Evolutionary conservation across 768 basidiomycete genomes (phyloP).

Genomic region (Lactarius quietus): DNA sequence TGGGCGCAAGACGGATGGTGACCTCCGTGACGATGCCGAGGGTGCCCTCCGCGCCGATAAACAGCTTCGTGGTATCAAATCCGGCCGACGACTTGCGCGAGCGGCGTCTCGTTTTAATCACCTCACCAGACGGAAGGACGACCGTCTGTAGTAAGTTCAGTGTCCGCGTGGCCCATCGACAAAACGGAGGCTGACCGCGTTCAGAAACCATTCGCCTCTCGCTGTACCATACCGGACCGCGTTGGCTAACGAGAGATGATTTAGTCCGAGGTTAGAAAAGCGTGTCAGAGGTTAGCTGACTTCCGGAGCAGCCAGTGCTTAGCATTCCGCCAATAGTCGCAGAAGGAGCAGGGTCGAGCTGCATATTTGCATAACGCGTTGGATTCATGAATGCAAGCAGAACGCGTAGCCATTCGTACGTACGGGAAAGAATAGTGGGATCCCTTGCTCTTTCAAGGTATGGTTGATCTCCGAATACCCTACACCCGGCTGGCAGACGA

Average conservation of each 20-base stretch:
- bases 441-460: conserved; percentile 60
- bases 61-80: conserved; percentile 79
- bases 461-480: conserved; percentile 73
- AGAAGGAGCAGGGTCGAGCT: conserved; percentile 75
- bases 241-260: conserved; percentile 47
- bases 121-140: conserved; percentile 82
- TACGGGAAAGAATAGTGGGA: conserved; percentile 83
- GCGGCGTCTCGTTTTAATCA: conserved; percentile 82
- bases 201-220: conserved; percentile 88
- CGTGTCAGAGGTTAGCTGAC: conserved; percentile 36
- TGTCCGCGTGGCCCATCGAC: neutral
- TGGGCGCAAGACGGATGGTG: conserved; percentile 76
- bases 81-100: conserved; percentile 85
- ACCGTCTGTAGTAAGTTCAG: conserved; percentile 55
- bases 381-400: neutral
- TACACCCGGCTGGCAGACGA: conserved; percentile 71
- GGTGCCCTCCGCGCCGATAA: conserved; percentile 81
- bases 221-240: conserved; percentile 87
- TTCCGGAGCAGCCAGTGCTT: conserved; percentile 83
- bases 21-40: conserved; percentile 90
- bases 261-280: neutral
- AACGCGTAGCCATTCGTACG: neutral
- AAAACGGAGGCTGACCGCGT: conserved; percentile 48
- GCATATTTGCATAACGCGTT: neutral
- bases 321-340: conserved; percentile 87